A percentile compares a stretch with the other conserved stretches of the same genome.
Conservation (phyloP, 164 flowering plant species). For the Berberis thunbergii region DNA sequence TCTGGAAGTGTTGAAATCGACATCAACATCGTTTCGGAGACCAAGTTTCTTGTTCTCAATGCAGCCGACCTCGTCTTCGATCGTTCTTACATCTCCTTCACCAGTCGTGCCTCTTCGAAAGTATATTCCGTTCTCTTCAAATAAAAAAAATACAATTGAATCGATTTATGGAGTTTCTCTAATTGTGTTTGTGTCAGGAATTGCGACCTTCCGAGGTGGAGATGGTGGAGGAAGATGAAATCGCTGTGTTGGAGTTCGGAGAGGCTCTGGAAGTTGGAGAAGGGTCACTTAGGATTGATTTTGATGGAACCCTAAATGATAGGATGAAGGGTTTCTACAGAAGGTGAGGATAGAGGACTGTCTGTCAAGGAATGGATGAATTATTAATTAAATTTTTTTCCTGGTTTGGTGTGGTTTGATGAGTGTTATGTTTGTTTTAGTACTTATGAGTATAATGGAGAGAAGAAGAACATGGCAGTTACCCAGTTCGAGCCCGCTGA, state of each 20-base stretch:
- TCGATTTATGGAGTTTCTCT: background rate
- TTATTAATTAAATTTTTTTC: too few species aligned
- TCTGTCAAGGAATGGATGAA: too few species aligned
- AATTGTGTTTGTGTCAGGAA: slow-evolving; percentile 14
- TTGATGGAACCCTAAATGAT: slow-evolving; percentile 73
- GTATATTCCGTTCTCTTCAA: background rate
- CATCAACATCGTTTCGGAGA: slow-evolving; percentile 29
- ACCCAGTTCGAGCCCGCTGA: slow-evolving; percentile 95
- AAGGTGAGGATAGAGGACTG: slow-evolving; percentile 31
- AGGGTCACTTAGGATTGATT: slow-evolving; percentile 30
- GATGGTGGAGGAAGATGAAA: slow-evolving; percentile 50
- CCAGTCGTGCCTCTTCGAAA: background rate
- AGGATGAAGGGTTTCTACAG: slow-evolving; percentile 90
- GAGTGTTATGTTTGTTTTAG: slow-evolving; percentile 21
- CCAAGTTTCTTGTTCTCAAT: slow-evolving; percentile 56
- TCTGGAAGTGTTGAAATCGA: slow-evolving; percentile 38
- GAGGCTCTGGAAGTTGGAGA: slow-evolving; percentile 27
- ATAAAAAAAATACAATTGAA: background rate
- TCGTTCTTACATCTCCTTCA: slow-evolving; percentile 21
- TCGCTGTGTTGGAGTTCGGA: slow-evolving; percentile 36
- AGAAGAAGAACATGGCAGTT: slow-evolving; percentile 95
- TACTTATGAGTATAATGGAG: slow-evolving; percentile 66
- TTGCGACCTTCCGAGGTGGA: slow-evolving; percentile 24
- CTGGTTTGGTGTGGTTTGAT: background rate
- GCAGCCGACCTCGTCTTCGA: slow-evolving; percentile 42